Evolutionary conservation across 2,329 filamentous ascomycete species (phyloP).

Genomic region (Fusarium floridanum): DNA sequence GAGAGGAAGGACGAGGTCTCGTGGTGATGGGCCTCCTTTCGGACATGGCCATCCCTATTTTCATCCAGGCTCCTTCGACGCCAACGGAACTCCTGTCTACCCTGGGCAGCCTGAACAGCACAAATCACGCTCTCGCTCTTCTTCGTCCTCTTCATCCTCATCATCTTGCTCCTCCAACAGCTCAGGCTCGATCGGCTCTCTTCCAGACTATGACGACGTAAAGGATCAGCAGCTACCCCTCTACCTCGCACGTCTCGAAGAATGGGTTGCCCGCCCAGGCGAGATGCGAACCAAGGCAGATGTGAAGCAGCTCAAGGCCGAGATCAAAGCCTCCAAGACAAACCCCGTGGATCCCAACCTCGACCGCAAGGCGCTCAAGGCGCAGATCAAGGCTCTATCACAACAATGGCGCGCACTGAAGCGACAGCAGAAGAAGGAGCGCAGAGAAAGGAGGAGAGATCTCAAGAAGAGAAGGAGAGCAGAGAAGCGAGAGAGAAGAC

Average conservation of each 20-base stretch:
- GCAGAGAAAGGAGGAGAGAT: slow-evolving; percentile 50
- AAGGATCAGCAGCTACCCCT: slow-evolving; percentile 62
- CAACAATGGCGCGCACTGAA: slow-evolving; percentile 56
- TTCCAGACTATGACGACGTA: slow-evolving; percentile 67
- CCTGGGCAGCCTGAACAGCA: slow-evolving; percentile 33
- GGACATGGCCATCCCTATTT: slow-evolving; percentile 8
- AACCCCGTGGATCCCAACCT: slow-evolving; percentile 1
- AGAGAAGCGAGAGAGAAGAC: slow-evolving; percentile 51
- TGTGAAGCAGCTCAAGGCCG: slow-evolving; percentile 56
- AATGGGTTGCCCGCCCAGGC: slow-evolving; percentile 65
- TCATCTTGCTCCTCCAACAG: slow-evolving; percentile 53
- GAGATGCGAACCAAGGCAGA: slow-evolving; percentile 61
- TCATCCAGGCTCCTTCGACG: slow-evolving; percentile 19
- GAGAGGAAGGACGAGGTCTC: slow-evolving; percentile 2
- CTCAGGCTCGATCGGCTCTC: slow-evolving; percentile 61
- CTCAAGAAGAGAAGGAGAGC: slow-evolving; percentile 46
- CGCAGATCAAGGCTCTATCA: slow-evolving; percentile 60
- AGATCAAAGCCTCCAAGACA: slow-evolving; percentile 58
- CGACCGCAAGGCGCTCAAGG: slow-evolving; percentile 54
- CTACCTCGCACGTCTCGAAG: slow-evolving; percentile 58
- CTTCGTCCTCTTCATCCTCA: slow-evolving; percentile 51
- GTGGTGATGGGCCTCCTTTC: slow-evolving; percentile 10
- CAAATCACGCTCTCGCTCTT: slow-evolving; percentile 48
- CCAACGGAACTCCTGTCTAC: slow-evolving; percentile 1
- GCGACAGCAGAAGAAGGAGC: slow-evolving; percentile 47